A percentile compares a stretch with the other conserved stretches of the same genome.
Evolutionary conservation across 116 monocot genomes (phyloP).

Genomic region (Trichopus zeylanicus): DNA sequence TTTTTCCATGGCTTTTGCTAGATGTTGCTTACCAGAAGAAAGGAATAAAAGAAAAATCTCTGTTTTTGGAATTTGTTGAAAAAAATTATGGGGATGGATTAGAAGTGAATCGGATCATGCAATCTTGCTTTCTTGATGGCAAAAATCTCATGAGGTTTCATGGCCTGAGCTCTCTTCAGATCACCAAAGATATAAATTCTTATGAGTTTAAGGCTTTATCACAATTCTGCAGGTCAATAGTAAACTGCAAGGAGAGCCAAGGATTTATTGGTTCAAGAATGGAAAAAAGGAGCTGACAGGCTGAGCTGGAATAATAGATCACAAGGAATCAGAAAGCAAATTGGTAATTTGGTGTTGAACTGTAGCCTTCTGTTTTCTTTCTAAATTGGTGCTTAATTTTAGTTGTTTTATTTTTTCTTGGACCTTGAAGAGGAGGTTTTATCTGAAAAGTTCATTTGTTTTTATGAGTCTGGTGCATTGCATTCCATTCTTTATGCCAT

Average conservation of each 20-base stretch:
- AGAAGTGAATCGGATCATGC: conserved; percentile 34
- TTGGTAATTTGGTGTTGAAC: not conserved
- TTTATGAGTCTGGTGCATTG: conserved; percentile 50
- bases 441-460: conserved; percentile 33
- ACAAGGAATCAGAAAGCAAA: conserved; percentile 49
- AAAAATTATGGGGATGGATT: conserved; percentile 53
- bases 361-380: not conserved
- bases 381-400: not conserved
- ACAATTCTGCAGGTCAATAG: not conserved
- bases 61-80: conserved; percentile 56
- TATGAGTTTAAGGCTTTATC: not conserved
- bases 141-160: conserved; percentile 39
- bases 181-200: conserved; percentile 12
- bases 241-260: conserved; percentile 12
- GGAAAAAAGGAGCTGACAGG: conserved; percentile 31
- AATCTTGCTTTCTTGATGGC: conserved; percentile 46
- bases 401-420: not conserved
- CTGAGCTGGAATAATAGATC: conserved; percentile 16
- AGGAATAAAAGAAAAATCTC: conserved; percentile 48
- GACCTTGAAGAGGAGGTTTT: conserved; percentile 48
- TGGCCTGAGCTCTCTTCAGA: conserved; percentile 42
- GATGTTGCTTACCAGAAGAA: conserved; percentile 55
- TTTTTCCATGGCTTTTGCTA: conserved; percentile 80
- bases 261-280: conserved; percentile 48
- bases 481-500: conserved; percentile 80